phyloP scores from a whole-genome alignment of 2,329 filamentous ascomycete species.

The Aspergillus piperis region DNA sequence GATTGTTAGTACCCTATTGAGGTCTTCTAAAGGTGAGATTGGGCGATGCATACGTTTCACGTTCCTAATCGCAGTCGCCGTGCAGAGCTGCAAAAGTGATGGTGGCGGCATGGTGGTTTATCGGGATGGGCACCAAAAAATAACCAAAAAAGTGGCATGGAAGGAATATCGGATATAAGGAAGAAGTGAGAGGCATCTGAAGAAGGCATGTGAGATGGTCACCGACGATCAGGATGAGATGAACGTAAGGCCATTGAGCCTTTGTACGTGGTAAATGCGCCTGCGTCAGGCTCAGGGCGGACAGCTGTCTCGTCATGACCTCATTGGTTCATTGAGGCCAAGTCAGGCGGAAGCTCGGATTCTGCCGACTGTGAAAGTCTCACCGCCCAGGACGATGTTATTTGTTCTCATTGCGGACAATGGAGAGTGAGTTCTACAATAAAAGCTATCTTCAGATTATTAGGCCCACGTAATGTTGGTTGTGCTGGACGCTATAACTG shows the following conservation, averaged over 20 bases:
- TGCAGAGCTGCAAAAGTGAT: constrained; percentile 39
- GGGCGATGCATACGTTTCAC: constrained; percentile 35
- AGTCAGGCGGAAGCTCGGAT: background rate
- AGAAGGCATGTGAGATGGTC: constrained; percentile 8
- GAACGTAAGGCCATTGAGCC: background rate
- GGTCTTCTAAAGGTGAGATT: background rate
- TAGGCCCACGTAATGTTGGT: too few species aligned
- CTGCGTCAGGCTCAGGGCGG: constrained; percentile 11
- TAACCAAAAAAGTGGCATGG: constrained; percentile 22
- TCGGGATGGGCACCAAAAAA: constrained; percentile 15
- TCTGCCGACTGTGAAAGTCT: background rate
- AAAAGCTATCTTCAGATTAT: too few species aligned
- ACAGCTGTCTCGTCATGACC: constrained; percentile 24
- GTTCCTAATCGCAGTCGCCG: constrained; percentile 39
- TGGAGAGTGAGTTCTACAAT: too few species aligned
- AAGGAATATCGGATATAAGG: constrained; percentile 17
- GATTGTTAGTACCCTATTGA: background rate
- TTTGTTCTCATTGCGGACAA: too few species aligned
- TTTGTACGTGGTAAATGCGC: constrained; percentile 12
- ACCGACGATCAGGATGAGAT: background rate
- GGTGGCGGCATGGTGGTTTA: constrained; percentile 35
- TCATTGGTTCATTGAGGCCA: background rate
- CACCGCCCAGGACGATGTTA: background rate
- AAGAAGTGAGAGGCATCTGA: constrained; percentile 5
- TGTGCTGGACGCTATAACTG: too few species aligned